A percentile compares a stretch with the other conserved stretches of the same genome.
phyloP scores from a whole-genome alignment of 2,329 filamentous ascomycete species.

The Fusarium fujikuroi region DNA sequence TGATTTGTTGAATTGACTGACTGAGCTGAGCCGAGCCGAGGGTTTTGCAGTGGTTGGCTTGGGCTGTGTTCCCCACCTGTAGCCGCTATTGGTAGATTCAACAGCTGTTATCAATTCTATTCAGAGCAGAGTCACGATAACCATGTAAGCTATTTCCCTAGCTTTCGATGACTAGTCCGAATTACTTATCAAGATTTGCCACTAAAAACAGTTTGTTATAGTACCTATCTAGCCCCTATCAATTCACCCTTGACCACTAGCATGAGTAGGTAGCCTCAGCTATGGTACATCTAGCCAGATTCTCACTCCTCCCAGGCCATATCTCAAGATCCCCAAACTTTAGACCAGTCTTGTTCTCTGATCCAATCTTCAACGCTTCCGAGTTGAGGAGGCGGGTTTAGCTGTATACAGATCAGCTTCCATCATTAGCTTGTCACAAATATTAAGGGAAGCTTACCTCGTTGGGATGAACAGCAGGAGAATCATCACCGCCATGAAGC shows the following conservation, averaged over 20 bases:
- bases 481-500: background rate
- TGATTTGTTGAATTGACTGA: background rate
- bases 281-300: background rate
- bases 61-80: background rate
- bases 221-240: background rate
- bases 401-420: background rate
- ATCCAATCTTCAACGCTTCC: background rate
- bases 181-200: background rate
- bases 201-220: background rate
- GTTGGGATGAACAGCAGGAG: background rate
- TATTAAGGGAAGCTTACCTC: background rate
- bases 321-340: background rate
- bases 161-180: background rate
- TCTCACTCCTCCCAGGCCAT: background rate
- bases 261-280: background rate
- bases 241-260: background rate
- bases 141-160: background rate
- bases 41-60: background rate
- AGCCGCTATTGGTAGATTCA: background rate
- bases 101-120: background rate
- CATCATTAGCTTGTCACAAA: background rate
- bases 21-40: background rate
- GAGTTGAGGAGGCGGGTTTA: background rate
- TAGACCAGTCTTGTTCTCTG: background rate
- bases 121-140: background rate